These are phyloP conservation scores for Solanum commersonii DNA, from an alignment of 257 asterid species.

Conservation along the genomic window DNA sequence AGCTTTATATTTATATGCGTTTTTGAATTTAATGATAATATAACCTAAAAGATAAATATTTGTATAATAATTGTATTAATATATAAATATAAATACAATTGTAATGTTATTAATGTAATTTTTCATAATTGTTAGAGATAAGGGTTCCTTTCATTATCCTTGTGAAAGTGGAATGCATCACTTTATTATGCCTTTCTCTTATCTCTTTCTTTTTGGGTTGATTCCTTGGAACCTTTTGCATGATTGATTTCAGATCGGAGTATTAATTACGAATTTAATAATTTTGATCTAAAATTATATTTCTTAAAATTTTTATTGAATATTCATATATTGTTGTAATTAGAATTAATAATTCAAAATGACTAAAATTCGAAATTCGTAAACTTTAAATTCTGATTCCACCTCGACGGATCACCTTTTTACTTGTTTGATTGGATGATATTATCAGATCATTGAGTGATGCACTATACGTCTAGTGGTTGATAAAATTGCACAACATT, in stretches of 20 bases:
- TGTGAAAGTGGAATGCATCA: background rate
- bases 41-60: background rate
- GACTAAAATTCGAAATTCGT: rapidly evolving
- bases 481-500: background rate
- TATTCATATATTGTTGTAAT: background rate
- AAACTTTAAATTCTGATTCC: background rate
- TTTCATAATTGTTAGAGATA: background rate
- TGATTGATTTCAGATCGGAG: background rate
- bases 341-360: background rate
- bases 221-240: background rate
- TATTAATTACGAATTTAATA: background rate
- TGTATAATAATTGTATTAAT: background rate
- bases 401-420: rapidly evolving
- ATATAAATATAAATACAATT: background rate
- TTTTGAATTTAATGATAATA: background rate
- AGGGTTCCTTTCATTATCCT: background rate
- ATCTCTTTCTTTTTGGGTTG: background rate
- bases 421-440: background rate
- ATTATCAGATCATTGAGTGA: background rate
- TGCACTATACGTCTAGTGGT: background rate
- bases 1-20: background rate
- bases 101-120: background rate
- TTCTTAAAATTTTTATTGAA: background rate
- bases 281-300: background rate
- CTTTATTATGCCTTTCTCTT: background rate